Percentiles rank a stretch among this genome's conserved stretches.
phyloP scores from a whole-genome alignment of 768 basidiomycete genomes.

The Jaapia argillacea region DNA sequence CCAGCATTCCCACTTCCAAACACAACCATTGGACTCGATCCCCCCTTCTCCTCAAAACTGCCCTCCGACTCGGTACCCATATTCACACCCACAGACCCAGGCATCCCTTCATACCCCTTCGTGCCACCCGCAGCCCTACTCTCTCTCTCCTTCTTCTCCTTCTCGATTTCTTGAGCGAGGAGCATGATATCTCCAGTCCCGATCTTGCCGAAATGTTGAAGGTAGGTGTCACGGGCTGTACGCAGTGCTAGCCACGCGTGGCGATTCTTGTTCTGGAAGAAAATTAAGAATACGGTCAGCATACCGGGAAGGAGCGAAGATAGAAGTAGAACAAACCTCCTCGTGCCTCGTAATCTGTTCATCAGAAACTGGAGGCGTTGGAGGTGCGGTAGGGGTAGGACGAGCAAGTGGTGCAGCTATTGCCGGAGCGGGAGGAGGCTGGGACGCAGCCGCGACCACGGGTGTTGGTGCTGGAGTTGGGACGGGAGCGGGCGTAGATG shows the following conservation, averaged over 20 bases:
- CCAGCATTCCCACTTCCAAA: constrained; percentile 5
- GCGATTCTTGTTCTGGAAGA: constrained; percentile 60
- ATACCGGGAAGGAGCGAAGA: background rate
- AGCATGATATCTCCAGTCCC: constrained; percentile 64
- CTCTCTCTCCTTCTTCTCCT: constrained; percentile 4
- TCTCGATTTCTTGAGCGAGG: constrained; percentile 27
- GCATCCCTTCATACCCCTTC: background rate
- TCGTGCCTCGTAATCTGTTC: constrained; percentile 47
- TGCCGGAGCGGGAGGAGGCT: constrained; percentile 16
- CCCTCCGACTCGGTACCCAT: background rate
- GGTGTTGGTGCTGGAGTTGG: constrained; percentile 3
- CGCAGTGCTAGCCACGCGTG: constrained; percentile 79
- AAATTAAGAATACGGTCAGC: background rate
- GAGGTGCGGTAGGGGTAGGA: constrained; percentile 7
- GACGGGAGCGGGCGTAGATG: constrained; percentile 16
- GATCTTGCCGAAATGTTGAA: constrained; percentile 76
- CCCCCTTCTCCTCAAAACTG: background rate
- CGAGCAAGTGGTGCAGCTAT: constrained; percentile 8
- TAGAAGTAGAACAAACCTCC: constrained; percentile 35
- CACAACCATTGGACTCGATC: constrained; percentile 7
- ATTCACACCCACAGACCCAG: background rate
- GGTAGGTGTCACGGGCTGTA: constrained; percentile 58
- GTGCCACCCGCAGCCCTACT: background rate
- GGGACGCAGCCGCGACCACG: constrained; percentile 15
- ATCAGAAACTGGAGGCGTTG: constrained; percentile 23